phyloP scores from a whole-genome alignment of 129 eudicot genomes.

The Arctium minus region DNA sequence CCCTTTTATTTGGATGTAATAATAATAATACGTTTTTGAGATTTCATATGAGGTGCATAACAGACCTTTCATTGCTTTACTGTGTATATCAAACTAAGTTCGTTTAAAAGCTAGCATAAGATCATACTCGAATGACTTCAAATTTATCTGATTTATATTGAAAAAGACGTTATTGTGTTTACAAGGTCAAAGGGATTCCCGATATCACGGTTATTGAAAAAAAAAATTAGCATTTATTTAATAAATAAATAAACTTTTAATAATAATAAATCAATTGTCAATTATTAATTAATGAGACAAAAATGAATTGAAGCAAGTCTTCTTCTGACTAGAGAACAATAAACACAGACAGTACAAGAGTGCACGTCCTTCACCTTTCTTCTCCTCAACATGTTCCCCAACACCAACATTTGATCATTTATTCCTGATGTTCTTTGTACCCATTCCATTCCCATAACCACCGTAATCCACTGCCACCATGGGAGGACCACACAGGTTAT shows the following conservation, averaged over 20 bases:
- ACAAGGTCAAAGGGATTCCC: neutral
- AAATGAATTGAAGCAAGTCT: constrained; percentile 17
- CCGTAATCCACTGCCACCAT: neutral
- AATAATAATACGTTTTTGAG: neutral
- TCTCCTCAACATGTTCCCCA: constrained; percentile 29
- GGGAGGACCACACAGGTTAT: constrained; percentile 13
- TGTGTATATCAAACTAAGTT: neutral
- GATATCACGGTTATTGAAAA: neutral
- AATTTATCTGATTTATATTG: neutral
- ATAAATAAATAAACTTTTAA: neutral
- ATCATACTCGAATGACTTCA: neutral
- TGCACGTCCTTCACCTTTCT: constrained; percentile 30
- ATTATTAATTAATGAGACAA: constrained; percentile 9
- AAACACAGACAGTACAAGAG: constrained; percentile 18
- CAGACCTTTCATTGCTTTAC: neutral
- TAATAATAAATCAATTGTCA: neutral
- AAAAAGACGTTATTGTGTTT: neutral
- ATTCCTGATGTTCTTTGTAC: neutral
- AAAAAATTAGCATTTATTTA: neutral
- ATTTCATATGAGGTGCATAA: neutral
- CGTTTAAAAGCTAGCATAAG: too few species aligned
- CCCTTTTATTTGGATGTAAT: neutral
- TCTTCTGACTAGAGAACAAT: neutral
- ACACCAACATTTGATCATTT: constrained; percentile 18
- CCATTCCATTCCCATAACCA: constrained; percentile 5